Conservation (phyloP, 2,329 filamentous ascomycete species). For the Trichoderma cornu-damae region DNA sequence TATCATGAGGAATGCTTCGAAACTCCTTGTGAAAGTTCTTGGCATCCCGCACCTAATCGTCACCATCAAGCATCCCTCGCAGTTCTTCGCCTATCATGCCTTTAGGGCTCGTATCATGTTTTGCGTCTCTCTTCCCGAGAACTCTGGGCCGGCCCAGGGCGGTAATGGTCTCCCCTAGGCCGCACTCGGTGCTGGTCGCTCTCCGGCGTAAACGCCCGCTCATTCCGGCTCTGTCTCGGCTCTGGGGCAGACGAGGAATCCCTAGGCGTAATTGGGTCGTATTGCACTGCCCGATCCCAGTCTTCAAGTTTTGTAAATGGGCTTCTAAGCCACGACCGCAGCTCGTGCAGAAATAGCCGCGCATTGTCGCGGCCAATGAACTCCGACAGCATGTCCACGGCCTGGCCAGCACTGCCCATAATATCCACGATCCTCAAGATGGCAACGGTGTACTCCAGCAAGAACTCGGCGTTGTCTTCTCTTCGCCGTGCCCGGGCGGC, state of each 20-base stretch:
- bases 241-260: neutral
- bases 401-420: slow-evolving; percentile 70
- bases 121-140: neutral
- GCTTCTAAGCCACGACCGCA: slow-evolving; percentile 76
- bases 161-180: neutral
- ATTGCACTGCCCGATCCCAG: slow-evolving; percentile 80
- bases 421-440: slow-evolving; percentile 79
- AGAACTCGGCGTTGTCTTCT: slow-evolving; percentile 70
- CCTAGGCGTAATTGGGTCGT: slow-evolving; percentile 33
- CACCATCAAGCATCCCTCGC: neutral
- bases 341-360: slow-evolving; percentile 74
- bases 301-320: slow-evolving; percentile 65
- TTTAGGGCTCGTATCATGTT: neutral
- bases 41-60: neutral
- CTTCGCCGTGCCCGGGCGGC: slow-evolving; percentile 29
- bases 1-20: neutral
- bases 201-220: neutral
- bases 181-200: neutral
- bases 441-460: slow-evolving; percentile 80
- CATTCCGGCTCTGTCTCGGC: neutral
- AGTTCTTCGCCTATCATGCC: neutral
- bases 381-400: slow-evolving; percentile 72
- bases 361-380: slow-evolving; percentile 72
- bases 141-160: neutral
- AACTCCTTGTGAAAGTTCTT: no score